Percentiles rank a stretch among this genome's conserved stretches.
Evolutionary conservation across 768 basidiomycete species (phyloP).

Genomic region (Serendipita indica): DNA sequence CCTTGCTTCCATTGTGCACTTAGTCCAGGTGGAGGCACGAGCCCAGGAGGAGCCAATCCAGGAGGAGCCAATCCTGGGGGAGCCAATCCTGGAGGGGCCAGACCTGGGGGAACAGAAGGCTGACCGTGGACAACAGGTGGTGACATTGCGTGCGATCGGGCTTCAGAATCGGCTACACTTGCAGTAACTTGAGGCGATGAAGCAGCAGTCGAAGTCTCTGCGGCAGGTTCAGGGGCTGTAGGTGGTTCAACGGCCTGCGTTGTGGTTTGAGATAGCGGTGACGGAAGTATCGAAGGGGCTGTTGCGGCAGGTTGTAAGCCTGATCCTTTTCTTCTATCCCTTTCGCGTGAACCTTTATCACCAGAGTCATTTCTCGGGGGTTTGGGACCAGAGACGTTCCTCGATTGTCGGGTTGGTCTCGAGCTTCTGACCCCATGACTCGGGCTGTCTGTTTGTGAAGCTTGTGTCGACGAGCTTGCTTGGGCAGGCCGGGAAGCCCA

Average conservation of each 20-base stretch:
- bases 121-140: constrained; percentile 29
- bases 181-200: constrained; percentile 28
- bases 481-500: constrained; percentile 28
- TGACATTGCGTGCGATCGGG: constrained; percentile 19
- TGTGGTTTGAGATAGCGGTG: not conserved
- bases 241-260: constrained; percentile 19
- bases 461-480: too few species aligned
- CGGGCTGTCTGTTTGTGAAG: too few species aligned
- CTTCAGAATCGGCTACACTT: constrained; percentile 26
- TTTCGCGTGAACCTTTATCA: too few species aligned
- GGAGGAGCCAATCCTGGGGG: constrained; percentile 34
- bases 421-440: too few species aligned
- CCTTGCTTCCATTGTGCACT: constrained; percentile 25
- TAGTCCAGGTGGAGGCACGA: constrained; percentile 29
- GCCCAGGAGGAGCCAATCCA: constrained; percentile 27
- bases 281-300: too few species aligned
- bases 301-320: too few species aligned
- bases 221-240: constrained; percentile 36
- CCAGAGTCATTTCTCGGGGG: too few species aligned
- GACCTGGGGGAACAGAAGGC: constrained; percentile 17
- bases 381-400: too few species aligned
- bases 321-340: too few species aligned
- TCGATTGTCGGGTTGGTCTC: too few species aligned
- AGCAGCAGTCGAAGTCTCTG: constrained; percentile 26
- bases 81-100: too few species aligned